Conservation (phyloP, 2,329 filamentous ascomycete species). For the Xylariaceae sp. region DNA sequence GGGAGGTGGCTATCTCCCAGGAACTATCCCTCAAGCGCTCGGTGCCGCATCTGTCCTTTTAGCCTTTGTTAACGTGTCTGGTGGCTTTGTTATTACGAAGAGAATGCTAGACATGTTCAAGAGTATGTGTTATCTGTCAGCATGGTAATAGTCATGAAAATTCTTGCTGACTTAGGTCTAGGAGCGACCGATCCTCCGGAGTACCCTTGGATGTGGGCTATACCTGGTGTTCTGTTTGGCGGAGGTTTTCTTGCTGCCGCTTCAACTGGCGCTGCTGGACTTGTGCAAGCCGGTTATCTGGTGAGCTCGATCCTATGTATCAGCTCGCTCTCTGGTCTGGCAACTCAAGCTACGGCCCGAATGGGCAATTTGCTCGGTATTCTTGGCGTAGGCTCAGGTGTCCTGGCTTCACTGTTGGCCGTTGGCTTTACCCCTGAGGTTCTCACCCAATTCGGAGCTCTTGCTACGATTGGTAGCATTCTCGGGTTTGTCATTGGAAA, state of each 20-base stretch:
- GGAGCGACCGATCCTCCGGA: conserved; percentile 85
- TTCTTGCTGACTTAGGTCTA: conserved; percentile 39
- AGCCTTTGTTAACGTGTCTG: conserved; percentile 87
- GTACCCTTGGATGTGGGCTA: conserved; percentile 84
- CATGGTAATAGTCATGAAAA: background rate
- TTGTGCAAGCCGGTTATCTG: conserved; percentile 87
- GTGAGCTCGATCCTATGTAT: conserved; percentile 87
- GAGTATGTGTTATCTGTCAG: conserved; percentile 50
- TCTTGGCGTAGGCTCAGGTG: conserved; percentile 81
- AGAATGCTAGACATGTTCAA: conserved; percentile 94
- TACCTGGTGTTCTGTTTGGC: conserved; percentile 78
- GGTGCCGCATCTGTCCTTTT: conserved; percentile 82
- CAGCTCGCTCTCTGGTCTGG: conserved; percentile 79
- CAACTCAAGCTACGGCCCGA: conserved; percentile 81
- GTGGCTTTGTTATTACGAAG: conserved; percentile 91
- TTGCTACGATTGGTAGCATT: conserved; percentile 75
- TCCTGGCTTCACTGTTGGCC: conserved; percentile 81
- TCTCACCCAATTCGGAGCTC: conserved; percentile 77
- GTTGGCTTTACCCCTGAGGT: conserved; percentile 82
- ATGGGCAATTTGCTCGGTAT: conserved; percentile 88
- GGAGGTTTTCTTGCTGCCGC: conserved; percentile 83
- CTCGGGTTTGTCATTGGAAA: conserved; percentile 77
- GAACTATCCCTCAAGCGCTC: conserved; percentile 79
- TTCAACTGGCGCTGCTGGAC: conserved; percentile 79
- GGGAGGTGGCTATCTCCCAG: conserved; percentile 79